Percentiles rank a stretch among this genome's conserved stretches.
phyloP scores from a whole-genome alignment of 2,329 filamentous ascomycete species.

The Coleophoma eucalyptorum region DNA sequence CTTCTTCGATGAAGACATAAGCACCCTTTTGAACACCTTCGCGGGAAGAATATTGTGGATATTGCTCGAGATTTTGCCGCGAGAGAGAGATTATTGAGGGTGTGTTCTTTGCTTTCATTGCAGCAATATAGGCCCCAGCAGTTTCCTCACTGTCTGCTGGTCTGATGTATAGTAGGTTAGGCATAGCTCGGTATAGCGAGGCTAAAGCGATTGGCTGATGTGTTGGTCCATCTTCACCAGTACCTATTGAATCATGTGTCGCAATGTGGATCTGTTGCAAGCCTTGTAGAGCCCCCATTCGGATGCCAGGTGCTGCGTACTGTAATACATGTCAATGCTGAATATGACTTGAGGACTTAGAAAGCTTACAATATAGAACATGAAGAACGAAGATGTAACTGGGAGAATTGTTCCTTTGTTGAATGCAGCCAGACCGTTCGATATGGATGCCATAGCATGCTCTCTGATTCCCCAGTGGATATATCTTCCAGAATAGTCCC shows the following conservation, averaged over 20 bases:
- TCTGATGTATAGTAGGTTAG: slow-evolving; percentile 56
- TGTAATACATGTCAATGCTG: slow-evolving; percentile 3
- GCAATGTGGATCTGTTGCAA: slow-evolving; percentile 56
- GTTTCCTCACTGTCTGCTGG: slow-evolving; percentile 56
- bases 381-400: slow-evolving; percentile 57
- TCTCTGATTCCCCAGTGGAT: slow-evolving; percentile 59
- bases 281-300: slow-evolving; percentile 54
- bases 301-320: slow-evolving; percentile 53
- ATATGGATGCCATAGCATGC: slow-evolving; percentile 56
- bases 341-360: neutral
- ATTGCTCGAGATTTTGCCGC: slow-evolving; percentile 38
- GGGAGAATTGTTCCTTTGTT: slow-evolving; percentile 51
- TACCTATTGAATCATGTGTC: slow-evolving; percentile 58
- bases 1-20: slow-evolving; percentile 41
- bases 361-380: slow-evolving; percentile 48
- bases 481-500: slow-evolving; percentile 50
- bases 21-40: slow-evolving; percentile 39
- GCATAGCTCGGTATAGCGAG: slow-evolving; percentile 57
- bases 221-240: slow-evolving; percentile 57
- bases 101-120: slow-evolving; percentile 36
- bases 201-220: slow-evolving; percentile 59
- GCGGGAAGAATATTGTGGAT: slow-evolving; percentile 32
- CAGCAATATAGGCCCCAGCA: slow-evolving; percentile 48
- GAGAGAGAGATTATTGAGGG: slow-evolving; percentile 46
- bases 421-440: slow-evolving; percentile 57